Evolutionary conservation across 306 rosid genomes (phyloP), one percentile per base, ranked within the genome.

Genomic region (Medicago ruthenica): DNA sequence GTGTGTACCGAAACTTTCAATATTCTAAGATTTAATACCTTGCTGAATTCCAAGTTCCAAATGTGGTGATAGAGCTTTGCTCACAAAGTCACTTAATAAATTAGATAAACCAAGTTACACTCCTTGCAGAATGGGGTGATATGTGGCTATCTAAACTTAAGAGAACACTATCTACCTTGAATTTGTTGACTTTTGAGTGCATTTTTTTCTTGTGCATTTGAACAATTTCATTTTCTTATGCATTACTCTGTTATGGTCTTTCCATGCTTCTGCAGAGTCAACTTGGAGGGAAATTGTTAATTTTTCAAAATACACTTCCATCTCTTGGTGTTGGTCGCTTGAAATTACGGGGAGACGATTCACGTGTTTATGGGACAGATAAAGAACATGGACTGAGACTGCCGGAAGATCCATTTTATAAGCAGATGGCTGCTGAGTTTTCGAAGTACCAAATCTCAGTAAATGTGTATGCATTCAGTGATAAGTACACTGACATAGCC

Each of bases 341-440:
- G 73, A 96, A 86, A 84, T 86, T 96, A 89, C 97, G 99, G 1
- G 99, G 99, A 80, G 98, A 92, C 79, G 99, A 96, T 83, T 82
- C 83, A 76, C 99, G 91, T 79, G 93, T 86, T 75, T 96, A 92
- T 74, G 99, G 99, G 61, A 90, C 99, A 14, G 99, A 96, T 83
- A 96, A 90, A 86, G 99, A 96, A 76, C 92, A 92, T 77, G 83
- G 78, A 40, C 72, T 89, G 68, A 90, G 99, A 80, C 75, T 92
- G 73, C 97, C 99, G 0, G 98, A 96, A 83, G 99, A 96, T 87
- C 99, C 97, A 66, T 90, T 92, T 79, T 96, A 96, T 88, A 96
- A 96, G 87, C 99, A 96, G 82, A 92, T 96, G 99, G 99, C 99
- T 74, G 99, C 99, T 44, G 99, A 96, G 83, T 89, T 96, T 82